Conservation (phyloP, 306 rosid species). For the Trichosanthes cucumerina region DNA sequence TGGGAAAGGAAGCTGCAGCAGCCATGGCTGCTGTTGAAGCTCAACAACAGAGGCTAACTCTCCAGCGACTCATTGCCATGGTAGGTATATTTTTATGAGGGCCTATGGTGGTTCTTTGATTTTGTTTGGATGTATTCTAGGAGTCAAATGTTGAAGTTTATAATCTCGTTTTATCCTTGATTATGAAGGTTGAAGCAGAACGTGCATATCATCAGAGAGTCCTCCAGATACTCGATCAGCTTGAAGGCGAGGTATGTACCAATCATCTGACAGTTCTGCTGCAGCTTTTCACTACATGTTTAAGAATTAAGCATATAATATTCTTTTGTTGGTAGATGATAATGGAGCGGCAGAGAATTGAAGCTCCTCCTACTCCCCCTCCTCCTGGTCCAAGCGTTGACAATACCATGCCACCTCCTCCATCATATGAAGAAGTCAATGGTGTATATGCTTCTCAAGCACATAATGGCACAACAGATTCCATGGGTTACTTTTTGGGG, state of each 20-base stretch:
- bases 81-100: conserved; percentile 26
- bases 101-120: background rate
- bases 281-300: background rate
- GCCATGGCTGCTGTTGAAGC: conserved; percentile 99
- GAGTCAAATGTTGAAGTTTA: conserved; percentile 3
- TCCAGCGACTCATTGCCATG: conserved; percentile 92
- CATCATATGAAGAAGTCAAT: conserved; percentile 79
- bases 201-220: conserved; percentile 78
- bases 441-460: conserved; percentile 66
- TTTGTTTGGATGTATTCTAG: background rate
- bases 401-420: conserved; percentile 69
- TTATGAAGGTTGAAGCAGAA: conserved; percentile 81
- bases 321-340: conserved; percentile 51
- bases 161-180: conserved; percentile 12
- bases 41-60: conserved; percentile 92
- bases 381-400: conserved; percentile 65
- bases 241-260: conserved; percentile 95
- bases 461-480: conserved; percentile 58
- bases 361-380: conserved; percentile 45
- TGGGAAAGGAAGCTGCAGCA: conserved; percentile 97
- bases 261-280: background rate
- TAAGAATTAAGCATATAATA: background rate
- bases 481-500: conserved; percentile 79
- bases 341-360: conserved; percentile 80
- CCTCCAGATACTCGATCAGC: conserved; percentile 80